Percentiles rank a stretch among this genome's conserved stretches.
Evolutionary conservation across 768 basidiomycete genomes (phyloP).

Genomic region (Mycena olivaceomarginata): DNA sequence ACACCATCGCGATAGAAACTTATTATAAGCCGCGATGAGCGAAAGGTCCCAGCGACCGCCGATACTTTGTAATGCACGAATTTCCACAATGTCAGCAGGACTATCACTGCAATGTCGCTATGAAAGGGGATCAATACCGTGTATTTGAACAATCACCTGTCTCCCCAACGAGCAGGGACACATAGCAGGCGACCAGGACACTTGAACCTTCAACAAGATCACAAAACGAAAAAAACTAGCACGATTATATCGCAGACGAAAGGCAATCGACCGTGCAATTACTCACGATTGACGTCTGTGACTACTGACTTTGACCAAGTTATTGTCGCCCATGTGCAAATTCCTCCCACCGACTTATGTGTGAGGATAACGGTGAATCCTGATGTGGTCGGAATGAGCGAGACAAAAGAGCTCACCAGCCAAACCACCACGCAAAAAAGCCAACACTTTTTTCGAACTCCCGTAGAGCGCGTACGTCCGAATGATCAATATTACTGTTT

Average conservation of each 20-base stretch:
- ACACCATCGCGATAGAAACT: background rate
- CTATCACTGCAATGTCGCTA: background rate
- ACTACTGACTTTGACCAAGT: too few relatives aligned
- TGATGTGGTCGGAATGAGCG: background rate
- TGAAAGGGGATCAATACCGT: background rate
- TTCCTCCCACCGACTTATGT: too few relatives aligned
- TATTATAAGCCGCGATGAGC: slow-evolving; percentile 1
- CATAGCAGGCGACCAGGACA: slow-evolving; percentile 1
- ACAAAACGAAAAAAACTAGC: background rate
- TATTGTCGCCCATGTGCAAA: too few relatives aligned
- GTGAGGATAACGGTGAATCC: too few relatives aligned
- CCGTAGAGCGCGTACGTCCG: slow-evolving; percentile 5
- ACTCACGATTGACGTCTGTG: too few relatives aligned
- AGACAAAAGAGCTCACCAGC: background rate
- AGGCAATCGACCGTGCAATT: too few relatives aligned
- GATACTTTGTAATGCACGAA: slow-evolving; percentile 3
- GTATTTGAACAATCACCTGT: background rate
- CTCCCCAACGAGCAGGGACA: slow-evolving; percentile 2
- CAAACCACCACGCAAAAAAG: slow-evolving; percentile 1
- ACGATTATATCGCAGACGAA: too few relatives aligned
- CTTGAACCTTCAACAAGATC: background rate
- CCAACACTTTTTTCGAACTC: slow-evolving; percentile 1
- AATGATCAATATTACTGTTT: slow-evolving; percentile 8
- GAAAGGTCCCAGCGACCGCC: background rate
- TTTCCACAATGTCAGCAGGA: background rate